phyloP scores from a whole-genome alignment of 208 protist species.

The Angomonas ambiguus region DNA sequence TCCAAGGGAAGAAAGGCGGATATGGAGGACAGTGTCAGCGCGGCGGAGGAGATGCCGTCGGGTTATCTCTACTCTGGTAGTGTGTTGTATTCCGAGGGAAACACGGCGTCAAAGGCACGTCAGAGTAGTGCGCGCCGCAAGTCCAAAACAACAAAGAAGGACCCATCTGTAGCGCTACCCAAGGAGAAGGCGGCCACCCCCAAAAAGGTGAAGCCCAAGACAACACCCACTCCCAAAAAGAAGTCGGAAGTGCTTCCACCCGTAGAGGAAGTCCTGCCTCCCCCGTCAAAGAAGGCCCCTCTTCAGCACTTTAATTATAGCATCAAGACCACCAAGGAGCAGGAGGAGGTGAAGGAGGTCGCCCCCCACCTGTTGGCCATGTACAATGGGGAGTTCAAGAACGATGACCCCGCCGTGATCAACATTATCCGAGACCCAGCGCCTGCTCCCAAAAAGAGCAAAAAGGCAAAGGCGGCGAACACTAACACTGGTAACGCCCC shows the following conservation, averaged over 20 bases:
- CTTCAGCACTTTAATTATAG: constrained; percentile 2
- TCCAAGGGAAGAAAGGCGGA: background rate
- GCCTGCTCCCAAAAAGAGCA: background rate
- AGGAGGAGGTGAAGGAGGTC: constrained; percentile 1
- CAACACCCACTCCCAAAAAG: background rate
- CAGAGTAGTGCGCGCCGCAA: background rate
- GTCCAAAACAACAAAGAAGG: background rate
- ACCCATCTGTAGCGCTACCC: background rate
- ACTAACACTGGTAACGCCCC: background rate
- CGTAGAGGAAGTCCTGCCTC: constrained; percentile 2
- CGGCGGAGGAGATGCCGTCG: background rate
- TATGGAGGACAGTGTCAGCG: background rate
- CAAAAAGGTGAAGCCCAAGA: background rate
- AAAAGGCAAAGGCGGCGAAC: background rate
- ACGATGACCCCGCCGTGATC: constrained; percentile 38
- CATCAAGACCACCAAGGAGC: background rate
- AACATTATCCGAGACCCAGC: constrained; percentile 46
- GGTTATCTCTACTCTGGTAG: background rate
- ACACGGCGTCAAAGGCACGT: background rate
- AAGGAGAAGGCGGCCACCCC: background rate
- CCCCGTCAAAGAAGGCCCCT: background rate
- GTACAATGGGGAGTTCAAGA: constrained; percentile 42
- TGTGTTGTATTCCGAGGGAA: background rate
- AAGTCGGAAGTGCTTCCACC: background rate
- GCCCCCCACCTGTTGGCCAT: constrained; percentile 22